Evolutionary conservation across 1,284 basidiomycete species (phyloP).

Genomic region (Cryptococcus hybrid): DNA sequence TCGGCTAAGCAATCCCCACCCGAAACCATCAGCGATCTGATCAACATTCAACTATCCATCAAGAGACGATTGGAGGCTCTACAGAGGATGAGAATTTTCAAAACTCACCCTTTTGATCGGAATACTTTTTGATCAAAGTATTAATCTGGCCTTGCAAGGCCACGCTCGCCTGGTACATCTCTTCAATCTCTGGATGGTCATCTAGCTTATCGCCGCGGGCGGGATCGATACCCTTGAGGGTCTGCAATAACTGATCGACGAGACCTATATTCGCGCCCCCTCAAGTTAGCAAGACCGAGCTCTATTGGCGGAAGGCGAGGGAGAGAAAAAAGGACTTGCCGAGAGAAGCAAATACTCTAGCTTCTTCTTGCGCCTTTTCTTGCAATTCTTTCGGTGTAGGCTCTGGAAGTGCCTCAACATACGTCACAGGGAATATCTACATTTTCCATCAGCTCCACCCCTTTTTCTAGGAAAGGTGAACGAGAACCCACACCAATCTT

Average conservation of each 20-base stretch:
- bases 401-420: slow-evolving; percentile 90
- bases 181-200: slow-evolving; percentile 93
- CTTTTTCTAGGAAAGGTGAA: not conserved
- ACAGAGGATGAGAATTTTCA: slow-evolving; percentile 7
- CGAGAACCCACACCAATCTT: slow-evolving; percentile 62
- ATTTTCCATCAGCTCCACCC: slow-evolving; percentile 5
- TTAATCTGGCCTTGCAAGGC: slow-evolving; percentile 89
- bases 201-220: slow-evolving; percentile 76
- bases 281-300: slow-evolving; percentile 47
- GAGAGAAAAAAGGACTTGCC: slow-evolving; percentile 18
- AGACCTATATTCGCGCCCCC: slow-evolving; percentile 61
- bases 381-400: slow-evolving; percentile 75
- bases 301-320: not conserved
- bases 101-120: slow-evolving; percentile 79
- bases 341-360: slow-evolving; percentile 60
- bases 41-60: too few relatives aligned
- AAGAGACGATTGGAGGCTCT: not conserved
- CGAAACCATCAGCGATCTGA: not conserved
- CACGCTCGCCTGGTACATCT: slow-evolving; percentile 88
- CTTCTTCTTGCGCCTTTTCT: slow-evolving; percentile 84
- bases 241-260: slow-evolving; percentile 81
- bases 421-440: slow-evolving; percentile 92
- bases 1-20: slow-evolving; percentile 36
- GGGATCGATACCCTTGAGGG: slow-evolving; percentile 75
- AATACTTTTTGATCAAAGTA: slow-evolving; percentile 93